Evolutionary conservation across 306 rosid genomes (phyloP).

Genomic region (Castanopsis chinensis): DNA sequence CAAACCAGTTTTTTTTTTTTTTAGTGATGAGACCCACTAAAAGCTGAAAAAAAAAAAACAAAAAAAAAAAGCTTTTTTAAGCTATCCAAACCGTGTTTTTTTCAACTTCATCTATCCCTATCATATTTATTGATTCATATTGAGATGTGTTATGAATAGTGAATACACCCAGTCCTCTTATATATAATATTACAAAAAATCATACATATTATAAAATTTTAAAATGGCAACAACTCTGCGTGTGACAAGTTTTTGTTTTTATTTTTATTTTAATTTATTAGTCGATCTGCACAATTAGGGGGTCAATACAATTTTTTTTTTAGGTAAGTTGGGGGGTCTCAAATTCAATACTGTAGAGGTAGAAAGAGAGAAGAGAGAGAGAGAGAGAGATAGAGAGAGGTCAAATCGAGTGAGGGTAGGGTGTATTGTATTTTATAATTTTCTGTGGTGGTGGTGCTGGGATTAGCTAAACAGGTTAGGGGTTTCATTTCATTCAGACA

Average conservation of each 20-base stretch:
- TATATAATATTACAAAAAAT: too few species aligned
- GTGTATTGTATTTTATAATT: conserved; percentile 41
- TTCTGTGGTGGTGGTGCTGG: conserved; percentile 61
- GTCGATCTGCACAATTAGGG: not conserved
- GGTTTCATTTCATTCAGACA: conserved; percentile 44
- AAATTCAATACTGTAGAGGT: conserved; percentile 21
- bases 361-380: conserved; percentile 25
- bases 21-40: too few species aligned
- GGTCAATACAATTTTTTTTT: not conserved
- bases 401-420: conserved; percentile 85
- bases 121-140: too few species aligned
- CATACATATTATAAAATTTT: too few species aligned
- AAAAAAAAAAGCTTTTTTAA: fast-evolving
- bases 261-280: not conserved
- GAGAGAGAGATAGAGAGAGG: conserved; percentile 40
- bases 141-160: too few species aligned
- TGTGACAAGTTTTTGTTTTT: not conserved
- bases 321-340: conserved; percentile 4
- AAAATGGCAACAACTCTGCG: not conserved
- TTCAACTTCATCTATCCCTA: too few species aligned
- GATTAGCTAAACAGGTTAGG: conserved; percentile 36
- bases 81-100: too few species aligned
- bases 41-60: too few species aligned
- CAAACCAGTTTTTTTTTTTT: too few species aligned
- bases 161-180: too few species aligned